A percentile compares a stretch with the other conserved stretches of the same genome.
Conservation (phyloP, 192 early-diverging fungal genomes). For the Pilaira anomala region DNA sequence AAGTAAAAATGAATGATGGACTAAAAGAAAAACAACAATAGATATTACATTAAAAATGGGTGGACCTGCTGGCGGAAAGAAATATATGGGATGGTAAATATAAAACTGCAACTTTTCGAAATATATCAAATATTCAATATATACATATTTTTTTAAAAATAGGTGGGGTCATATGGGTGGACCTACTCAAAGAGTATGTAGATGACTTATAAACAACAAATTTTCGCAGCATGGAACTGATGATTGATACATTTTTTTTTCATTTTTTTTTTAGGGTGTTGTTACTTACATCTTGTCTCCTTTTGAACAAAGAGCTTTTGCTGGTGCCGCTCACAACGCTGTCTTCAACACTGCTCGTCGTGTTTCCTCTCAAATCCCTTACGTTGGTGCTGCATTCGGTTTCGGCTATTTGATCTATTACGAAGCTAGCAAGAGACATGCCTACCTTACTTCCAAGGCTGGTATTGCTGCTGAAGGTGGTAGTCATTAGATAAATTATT, state of each 20-base stretch:
- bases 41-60: conserved; percentile 26
- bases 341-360: conserved; percentile 64
- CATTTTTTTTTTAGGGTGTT: conserved; percentile 38
- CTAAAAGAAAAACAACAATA: too few species aligned
- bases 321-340: conserved; percentile 53
- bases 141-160: conserved; percentile 18
- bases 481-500: conserved; percentile 18
- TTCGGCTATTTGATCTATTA: conserved; percentile 48
- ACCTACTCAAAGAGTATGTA: conserved; percentile 48
- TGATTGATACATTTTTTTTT: not conserved
- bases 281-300: conserved; percentile 57
- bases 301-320: conserved; percentile 61
- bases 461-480: conserved; percentile 40
- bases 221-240: not conserved
- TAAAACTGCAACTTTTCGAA: not conserved
- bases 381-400: conserved; percentile 51
- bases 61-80: conserved; percentile 18
- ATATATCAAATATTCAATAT: not conserved
- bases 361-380: conserved; percentile 48
- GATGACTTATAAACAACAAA: not conserved
- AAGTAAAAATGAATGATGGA: too few species aligned
- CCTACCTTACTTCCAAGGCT: conserved; percentile 40
- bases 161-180: conserved; percentile 61
- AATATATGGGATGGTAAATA: conserved; percentile 27
- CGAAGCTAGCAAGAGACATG: conserved; percentile 41